Percentiles rank a stretch among this genome's conserved stretches.
Evolutionary conservation across 306 rosid species (phyloP).

Genomic region (Castanea mollissima): DNA sequence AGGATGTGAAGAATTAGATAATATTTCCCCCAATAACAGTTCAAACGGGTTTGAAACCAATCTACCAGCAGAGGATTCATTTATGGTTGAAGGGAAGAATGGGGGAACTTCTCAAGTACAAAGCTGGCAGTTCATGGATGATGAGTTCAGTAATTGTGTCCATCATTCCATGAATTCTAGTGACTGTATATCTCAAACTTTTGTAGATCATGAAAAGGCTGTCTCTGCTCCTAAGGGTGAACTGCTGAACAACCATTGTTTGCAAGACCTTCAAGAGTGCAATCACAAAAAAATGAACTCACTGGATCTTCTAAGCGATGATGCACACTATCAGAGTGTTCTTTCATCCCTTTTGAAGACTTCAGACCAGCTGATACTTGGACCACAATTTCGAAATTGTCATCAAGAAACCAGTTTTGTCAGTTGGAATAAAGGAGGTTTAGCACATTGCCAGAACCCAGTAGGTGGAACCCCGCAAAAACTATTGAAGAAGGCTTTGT

Average conservation of each 20-base stretch:
- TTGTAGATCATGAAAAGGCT: slow-evolving; percentile 44
- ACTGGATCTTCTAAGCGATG: slow-evolving; percentile 41
- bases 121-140: slow-evolving; percentile 76
- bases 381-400: slow-evolving; percentile 36
- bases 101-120: slow-evolving; percentile 59
- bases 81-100: slow-evolving; percentile 44
- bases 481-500: slow-evolving; percentile 63
- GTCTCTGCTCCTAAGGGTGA: slow-evolving; percentile 32
- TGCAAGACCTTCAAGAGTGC: slow-evolving; percentile 34
- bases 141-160: slow-evolving; percentile 59
- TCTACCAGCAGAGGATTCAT: slow-evolving; percentile 44
- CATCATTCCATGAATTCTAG: slow-evolving; percentile 70
- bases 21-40: slow-evolving; percentile 51
- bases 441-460: slow-evolving; percentile 35
- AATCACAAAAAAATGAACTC: slow-evolving; percentile 44
- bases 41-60: slow-evolving; percentile 44
- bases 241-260: slow-evolving; percentile 18
- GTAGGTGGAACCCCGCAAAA: slow-evolving; percentile 46
- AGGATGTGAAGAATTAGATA: slow-evolving; percentile 36
- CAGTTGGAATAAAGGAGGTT: slow-evolving; percentile 48
- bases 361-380: slow-evolving; percentile 51
- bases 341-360: slow-evolving; percentile 52
- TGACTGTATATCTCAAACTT: slow-evolving; percentile 81
- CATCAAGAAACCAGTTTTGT: slow-evolving; percentile 53
- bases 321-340: slow-evolving; percentile 55